Base-by-base conservation (phyloP, 179 eudicot genomes). In the Gypsophila paniculata region DNA sequence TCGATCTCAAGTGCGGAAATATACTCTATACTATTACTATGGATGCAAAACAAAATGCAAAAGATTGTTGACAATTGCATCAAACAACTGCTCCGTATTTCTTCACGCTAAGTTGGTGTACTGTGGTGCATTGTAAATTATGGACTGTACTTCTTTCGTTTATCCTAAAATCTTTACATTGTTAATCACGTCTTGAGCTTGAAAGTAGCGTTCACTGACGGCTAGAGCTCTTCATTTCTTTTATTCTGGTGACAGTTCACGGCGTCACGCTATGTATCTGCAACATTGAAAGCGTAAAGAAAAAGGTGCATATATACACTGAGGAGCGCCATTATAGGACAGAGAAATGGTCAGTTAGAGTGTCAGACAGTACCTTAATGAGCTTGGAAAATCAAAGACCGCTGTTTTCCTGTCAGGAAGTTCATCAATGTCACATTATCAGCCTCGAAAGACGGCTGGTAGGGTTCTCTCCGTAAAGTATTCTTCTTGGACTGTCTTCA, bases 391-490 rank as follows among this genome's bases (percentile, higher is more conserved):
- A 14, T 21, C 1, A 36, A 38, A 12, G 8, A 1, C 29, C 5
- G 9, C 19, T 44, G 11, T 25, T 25, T 23, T 22, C 17, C 54
- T 39, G 0, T 54, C 0, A 15, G 46, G 18, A 1, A 61, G 14
- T 21, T 54, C 39, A 79, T 73, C 71, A 66, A 23, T 42, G 70
- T 44, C 19, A 48, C 48, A 42, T 65, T 65, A 65, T 86, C 84
- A 86, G 58, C 80, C 78, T 80, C 85, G 78, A 68, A 93, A 89
- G 73, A 36, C 81, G 61, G 79, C 74, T 10, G 98, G 98, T 46
- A 91, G 64, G 25, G 96, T 89, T 48, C 86, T 82, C 62, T 84
- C 78, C 5, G 89, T 89, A 74, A 93, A 93, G 76, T 88, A 91
- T 77, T 91, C 97, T 63, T 85, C 84, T 71, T 78, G 82, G 66